Conservation (phyloP, 2,329 filamentous ascomycete genomes). For the Zymoseptoria tritici region DNA sequence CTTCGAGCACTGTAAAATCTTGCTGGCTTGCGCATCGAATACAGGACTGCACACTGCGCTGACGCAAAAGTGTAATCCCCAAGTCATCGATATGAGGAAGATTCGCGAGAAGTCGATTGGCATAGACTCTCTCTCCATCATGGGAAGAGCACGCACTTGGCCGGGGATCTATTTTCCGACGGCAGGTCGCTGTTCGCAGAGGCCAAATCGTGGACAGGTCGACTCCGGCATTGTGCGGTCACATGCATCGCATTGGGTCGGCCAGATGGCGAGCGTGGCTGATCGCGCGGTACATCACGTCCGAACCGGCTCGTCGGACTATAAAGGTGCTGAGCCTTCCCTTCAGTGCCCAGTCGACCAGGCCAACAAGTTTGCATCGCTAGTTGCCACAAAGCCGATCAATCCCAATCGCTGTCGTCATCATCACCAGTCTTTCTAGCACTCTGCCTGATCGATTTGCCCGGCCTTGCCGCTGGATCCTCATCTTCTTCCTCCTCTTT, state of each 20-base stretch:
- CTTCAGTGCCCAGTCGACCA: not conserved
- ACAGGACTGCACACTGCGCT: not conserved
- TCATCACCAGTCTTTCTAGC: conserved; percentile 33
- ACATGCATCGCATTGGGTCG: not conserved
- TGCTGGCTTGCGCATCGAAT: too few species aligned
- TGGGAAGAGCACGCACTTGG: too few species aligned
- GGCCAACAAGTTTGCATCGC: not conserved
- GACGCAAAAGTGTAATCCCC: not conserved
- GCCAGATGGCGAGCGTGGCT: not conserved
- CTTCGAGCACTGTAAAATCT: too few species aligned
- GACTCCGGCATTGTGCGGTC: not conserved
- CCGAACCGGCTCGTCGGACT: too few species aligned
- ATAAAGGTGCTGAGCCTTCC: too few species aligned
- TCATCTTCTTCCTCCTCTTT: conserved; percentile 53
- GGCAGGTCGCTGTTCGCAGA: not conserved
- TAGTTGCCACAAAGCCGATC: conserved; percentile 16
- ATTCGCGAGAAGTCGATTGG: not conserved
- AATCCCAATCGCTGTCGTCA: conserved; percentile 53
- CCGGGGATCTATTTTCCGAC: not conserved
- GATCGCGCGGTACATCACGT: too few species aligned
- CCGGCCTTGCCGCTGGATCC: conserved; percentile 1
- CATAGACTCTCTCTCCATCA: too few species aligned
- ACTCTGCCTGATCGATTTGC: conserved; percentile 17
- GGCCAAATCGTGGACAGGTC: not conserved
- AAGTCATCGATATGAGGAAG: not conserved